Percentiles rank a stretch among this genome's conserved stretches.
Conservation (phyloP, 257 asterid species). For the Solanum corneliomulleri region DNA sequence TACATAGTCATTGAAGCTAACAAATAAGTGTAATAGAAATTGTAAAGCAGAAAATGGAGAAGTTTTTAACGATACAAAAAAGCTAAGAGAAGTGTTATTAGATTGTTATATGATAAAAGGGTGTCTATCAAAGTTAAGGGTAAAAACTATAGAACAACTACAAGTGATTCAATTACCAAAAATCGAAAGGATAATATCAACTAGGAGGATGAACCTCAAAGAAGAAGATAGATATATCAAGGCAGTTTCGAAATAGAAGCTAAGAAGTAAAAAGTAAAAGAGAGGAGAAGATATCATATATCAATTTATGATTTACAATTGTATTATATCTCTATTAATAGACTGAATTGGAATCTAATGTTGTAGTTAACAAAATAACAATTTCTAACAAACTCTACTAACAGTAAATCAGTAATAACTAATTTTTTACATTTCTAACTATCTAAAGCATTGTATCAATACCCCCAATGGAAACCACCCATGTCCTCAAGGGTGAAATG, state of each 20-base stretch:
- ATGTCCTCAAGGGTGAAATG: too few species aligned
- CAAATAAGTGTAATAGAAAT: not conserved
- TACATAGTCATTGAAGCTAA: not conserved
- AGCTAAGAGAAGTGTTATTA: not conserved
- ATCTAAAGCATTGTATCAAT: not conserved
- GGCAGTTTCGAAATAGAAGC: not conserved
- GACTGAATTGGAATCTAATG: not conserved
- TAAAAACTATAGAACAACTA: too few species aligned
- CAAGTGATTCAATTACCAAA: not conserved
- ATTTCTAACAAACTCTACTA: not conserved
- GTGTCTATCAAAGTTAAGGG: not conserved
- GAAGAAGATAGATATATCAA: not conserved
- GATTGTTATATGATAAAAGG: not conserved
- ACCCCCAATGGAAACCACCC: not conserved
- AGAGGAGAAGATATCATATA: not conserved
- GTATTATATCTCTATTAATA: not conserved
- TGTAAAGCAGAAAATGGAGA: not conserved
- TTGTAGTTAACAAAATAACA: not conserved
- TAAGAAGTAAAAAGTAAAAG: too few species aligned
- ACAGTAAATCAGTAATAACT: not conserved
- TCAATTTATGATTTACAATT: too few species aligned
- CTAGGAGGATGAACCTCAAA: not conserved
- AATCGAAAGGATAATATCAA: not conserved
- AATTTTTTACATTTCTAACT: not conserved
- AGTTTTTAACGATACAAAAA: not conserved